Conservation (phyloP, 306 rosid species). For the Medicago ruthenica region DNA sequence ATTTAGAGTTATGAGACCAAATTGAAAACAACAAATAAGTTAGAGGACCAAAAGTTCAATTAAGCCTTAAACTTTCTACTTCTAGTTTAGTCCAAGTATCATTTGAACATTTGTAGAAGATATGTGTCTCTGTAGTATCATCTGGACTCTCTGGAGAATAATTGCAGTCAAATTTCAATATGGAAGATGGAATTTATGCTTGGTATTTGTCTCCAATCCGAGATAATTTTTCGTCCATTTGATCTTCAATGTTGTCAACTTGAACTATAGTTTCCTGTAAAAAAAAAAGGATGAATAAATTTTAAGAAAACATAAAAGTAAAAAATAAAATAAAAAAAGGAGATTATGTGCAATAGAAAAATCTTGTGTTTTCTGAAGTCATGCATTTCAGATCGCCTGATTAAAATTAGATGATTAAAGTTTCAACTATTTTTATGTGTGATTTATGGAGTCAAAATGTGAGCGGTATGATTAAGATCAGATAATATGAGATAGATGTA, state of each 20-base stretch:
- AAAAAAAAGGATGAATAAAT: neutral
- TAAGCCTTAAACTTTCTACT: conserved; percentile 62
- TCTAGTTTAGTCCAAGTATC: conserved; percentile 57
- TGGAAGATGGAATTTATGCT: neutral
- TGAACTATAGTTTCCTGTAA: neutral
- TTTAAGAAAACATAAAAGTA: neutral
- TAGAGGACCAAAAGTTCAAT: too few species aligned
- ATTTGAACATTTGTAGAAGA: neutral
- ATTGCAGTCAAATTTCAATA: neutral
- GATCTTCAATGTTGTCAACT: neutral
- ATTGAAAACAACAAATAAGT: too few species aligned
- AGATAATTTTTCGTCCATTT: neutral
- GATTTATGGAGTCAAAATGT: too few species aligned
- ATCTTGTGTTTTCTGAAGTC: too few species aligned
- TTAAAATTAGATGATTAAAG: too few species aligned
- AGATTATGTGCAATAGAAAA: too few species aligned
- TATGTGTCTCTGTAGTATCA: neutral
- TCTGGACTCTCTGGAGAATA: neutral
- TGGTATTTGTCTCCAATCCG: neutral
- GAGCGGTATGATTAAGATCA: too few species aligned
- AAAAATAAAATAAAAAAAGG: too few species aligned
- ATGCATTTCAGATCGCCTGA: too few species aligned
- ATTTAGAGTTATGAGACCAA: too few species aligned
- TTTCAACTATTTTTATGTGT: too few species aligned
- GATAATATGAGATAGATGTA: too few species aligned